Percentiles rank a stretch among this genome's conserved stretches.
These are phyloP conservation scores for Apiotrichum laibachii DNA, from an alignment of 1,284 basidiomycete genomes.

Conservation along the genomic window DNA sequence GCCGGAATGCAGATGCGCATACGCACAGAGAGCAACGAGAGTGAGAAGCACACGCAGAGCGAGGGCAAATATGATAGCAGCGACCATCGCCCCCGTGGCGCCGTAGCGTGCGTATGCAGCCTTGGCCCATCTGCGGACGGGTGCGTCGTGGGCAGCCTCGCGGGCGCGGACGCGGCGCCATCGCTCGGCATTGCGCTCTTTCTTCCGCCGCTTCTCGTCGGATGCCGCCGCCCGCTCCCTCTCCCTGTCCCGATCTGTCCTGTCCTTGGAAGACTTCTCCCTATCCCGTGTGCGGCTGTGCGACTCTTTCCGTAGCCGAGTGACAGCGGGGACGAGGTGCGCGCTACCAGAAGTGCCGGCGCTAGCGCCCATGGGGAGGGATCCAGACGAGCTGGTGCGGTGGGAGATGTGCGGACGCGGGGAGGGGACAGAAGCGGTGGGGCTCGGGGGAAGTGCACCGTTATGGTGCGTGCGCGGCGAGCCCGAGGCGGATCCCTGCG, in stretches of 20 bases:
- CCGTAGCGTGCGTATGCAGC: constrained; percentile 7
- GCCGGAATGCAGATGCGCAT: not conserved
- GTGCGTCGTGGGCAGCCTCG: constrained; percentile 23
- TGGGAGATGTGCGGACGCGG: not conserved
- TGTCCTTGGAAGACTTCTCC: too few species aligned
- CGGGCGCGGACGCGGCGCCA: constrained; percentile 23
- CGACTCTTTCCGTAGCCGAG: not conserved
- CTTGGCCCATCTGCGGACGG: constrained; percentile 17
- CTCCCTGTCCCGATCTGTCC: not conserved
- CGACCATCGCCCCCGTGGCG: constrained; percentile 2
- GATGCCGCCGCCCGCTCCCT: not conserved
- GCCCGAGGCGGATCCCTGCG: too few species aligned
- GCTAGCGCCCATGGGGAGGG: not conserved
- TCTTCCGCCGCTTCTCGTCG: constrained; percentile 12
- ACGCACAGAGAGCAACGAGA: constrained; percentile 15
- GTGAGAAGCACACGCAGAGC: constrained; percentile 15
- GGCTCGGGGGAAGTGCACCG: not conserved
- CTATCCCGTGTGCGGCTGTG: not conserved
- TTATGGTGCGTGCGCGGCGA: too few species aligned
- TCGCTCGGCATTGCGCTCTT: constrained; percentile 20
- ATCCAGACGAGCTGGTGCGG: not conserved
- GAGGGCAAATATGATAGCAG: constrained; percentile 2
- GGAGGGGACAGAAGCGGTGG: not conserved
- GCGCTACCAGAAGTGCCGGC: not conserved
- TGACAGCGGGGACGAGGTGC: not conserved